phyloP scores from a whole-genome alignment of 805 yeast genomes.

The Kodamaea fukazawae region DNA sequence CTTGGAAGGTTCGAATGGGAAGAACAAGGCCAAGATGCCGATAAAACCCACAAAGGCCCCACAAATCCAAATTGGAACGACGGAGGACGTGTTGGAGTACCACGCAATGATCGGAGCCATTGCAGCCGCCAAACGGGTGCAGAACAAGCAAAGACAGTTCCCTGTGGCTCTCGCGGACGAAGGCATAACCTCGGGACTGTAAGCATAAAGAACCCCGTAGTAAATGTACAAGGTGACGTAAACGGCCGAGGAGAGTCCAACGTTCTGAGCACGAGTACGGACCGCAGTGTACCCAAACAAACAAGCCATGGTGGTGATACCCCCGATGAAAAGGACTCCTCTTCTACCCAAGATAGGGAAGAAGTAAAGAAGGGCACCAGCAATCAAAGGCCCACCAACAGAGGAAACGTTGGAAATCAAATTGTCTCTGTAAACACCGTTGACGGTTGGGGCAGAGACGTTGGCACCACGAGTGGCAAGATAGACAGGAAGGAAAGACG shows the following conservation, averaged over 20 bases:
- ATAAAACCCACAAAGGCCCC: slow-evolving; percentile 33
- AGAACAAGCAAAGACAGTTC: slow-evolving; percentile 30
- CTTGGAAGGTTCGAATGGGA: slow-evolving; percentile 36
- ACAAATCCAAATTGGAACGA: slow-evolving; percentile 36
- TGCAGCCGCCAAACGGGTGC: slow-evolving; percentile 29
- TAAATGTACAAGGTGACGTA: slow-evolving; percentile 20
- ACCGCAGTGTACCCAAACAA: slow-evolving; percentile 22
- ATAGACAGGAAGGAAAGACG: slow-evolving; percentile 49
- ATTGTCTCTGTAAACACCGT: slow-evolving; percentile 47
- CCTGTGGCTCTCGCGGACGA: slow-evolving; percentile 37
- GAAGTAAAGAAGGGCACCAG: slow-evolving; percentile 33
- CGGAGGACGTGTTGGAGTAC: slow-evolving; percentile 25
- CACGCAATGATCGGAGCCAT: slow-evolving; percentile 36
- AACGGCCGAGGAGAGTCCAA: slow-evolving; percentile 17
- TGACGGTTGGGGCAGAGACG: slow-evolving; percentile 37
- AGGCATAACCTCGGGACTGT: slow-evolving; percentile 37
- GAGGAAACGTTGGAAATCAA: slow-evolving; percentile 47
- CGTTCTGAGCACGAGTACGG: slow-evolving; percentile 17
- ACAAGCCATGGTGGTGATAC: slow-evolving; percentile 19
- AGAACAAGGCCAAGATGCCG: slow-evolving; percentile 29
- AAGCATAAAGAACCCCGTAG: slow-evolving; percentile 33
- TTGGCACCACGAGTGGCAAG: slow-evolving; percentile 43
- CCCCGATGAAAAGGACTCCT: slow-evolving; percentile 20
- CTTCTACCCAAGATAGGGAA: slow-evolving; percentile 17
- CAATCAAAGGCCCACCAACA: slow-evolving; percentile 53